Evolutionary conservation across 2,329 filamentous ascomycete genomes (phyloP), one percentile per base, ranked within the genome.

Genomic region (Phaeosphaeria sp.): DNA sequence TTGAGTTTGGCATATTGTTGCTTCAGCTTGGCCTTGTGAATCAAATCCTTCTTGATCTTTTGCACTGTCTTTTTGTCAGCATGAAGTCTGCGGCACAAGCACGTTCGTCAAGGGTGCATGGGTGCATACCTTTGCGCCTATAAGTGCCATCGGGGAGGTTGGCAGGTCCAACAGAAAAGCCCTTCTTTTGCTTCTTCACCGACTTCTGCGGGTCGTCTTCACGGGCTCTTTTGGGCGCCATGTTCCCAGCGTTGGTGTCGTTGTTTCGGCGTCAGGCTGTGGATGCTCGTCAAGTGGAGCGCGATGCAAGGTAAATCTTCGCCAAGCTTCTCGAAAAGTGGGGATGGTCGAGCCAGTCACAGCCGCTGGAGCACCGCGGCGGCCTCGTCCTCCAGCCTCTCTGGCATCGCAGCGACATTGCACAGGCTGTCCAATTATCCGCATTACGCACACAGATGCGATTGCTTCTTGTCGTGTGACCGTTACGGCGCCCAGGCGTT

Each of bases 1-100:
- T 93, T 94, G 63, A 97, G 82, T 78, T 97, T 97, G 62, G 90
- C 91, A 74, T 97, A 97, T 43, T 91, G 87, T 78, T 97, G 96
- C 79, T 94, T 95, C 61, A 97, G 84, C 78, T 97, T 97, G 59
- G 93, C 93, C 77, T 95, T 96, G 77, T 93, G 87, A 69, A 98
- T 97, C 55, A 97, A 82, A 65, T 91, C 87, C 64, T 90, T 86
- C 79, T 98, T 98, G 73, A 97, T 95, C 78, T 94, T 94, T 77
- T 91, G 88, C 56, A 91, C 91, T 94, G 70, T 36, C 18, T 11
- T 20, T 15, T 9, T 45, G 49, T 65, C 49, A 67, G 48, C 24
- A 55, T 40, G 13, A 25, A 43, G 33, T 27, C 4, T 43, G 40
- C 17, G 40, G 15, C 40, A 6, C 40, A 15, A 43, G 15, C 17